Conservation (phyloP, 164 flowering plant genomes). For the Echeveria elegans region DNA sequence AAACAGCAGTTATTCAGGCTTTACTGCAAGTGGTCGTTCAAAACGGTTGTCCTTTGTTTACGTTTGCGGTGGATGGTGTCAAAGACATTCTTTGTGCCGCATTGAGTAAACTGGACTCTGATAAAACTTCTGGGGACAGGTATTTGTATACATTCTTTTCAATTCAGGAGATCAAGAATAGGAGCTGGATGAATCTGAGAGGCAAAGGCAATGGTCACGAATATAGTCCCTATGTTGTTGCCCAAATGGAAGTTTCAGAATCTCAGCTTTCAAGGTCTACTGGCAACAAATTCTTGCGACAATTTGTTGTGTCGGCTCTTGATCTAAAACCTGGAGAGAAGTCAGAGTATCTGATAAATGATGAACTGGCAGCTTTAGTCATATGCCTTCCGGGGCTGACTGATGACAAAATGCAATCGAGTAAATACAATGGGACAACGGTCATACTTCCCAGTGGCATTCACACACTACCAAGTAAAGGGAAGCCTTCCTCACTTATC, state of each 20-base stretch:
- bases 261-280: constrained; percentile 3
- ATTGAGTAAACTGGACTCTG: constrained; percentile 16
- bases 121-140: constrained; percentile 15
- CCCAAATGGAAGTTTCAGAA: constrained; percentile 35
- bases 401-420: background rate
- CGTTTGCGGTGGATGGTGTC: constrained; percentile 17
- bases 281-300: constrained; percentile 14
- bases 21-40: constrained; percentile 24
- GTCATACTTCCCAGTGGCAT: constrained; percentile 39
- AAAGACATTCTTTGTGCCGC: constrained; percentile 33
- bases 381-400: constrained; percentile 17
- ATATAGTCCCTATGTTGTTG: constrained; percentile 28
- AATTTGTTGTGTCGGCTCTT: constrained; percentile 29
- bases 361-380: constrained; percentile 42
- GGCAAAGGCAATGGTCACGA: constrained; percentile 26
- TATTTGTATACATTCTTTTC: constrained; percentile 14
- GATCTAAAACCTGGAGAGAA: constrained; percentile 15
- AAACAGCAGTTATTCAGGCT: constrained; percentile 26
- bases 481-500: constrained; percentile 35
- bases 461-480: constrained; percentile 36
- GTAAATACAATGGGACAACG: constrained; percentile 14
- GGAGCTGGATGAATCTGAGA: constrained; percentile 32
- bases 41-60: background rate
- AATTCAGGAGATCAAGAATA: constrained; percentile 25
- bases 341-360: constrained; percentile 18